These are phyloP conservation scores for Alnus glutinosa DNA, from an alignment of 306 rosid species.

Conservation along the genomic window DNA sequence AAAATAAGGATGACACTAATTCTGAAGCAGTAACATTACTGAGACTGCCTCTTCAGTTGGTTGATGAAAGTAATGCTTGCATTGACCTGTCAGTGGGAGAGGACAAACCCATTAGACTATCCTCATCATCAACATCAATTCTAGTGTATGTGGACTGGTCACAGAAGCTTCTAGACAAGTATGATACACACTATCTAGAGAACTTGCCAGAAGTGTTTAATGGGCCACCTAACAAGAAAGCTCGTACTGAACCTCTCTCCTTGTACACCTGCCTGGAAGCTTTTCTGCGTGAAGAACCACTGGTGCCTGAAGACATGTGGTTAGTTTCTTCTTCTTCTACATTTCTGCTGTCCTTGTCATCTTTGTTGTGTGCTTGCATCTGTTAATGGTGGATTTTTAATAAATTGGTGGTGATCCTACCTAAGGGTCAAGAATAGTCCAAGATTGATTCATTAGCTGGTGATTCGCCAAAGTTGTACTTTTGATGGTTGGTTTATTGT, in stretches of 20 bases:
- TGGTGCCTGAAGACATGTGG: constrained; percentile 99
- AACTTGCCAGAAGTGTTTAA: constrained; percentile 79
- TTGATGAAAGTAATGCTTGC: constrained; percentile 68
- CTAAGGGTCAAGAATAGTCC: neutral
- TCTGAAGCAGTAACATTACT: constrained; percentile 42
- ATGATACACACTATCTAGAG: constrained; percentile 68
- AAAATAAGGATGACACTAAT: constrained; percentile 43
- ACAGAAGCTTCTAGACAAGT: constrained; percentile 66
- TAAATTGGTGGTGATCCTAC: neutral
- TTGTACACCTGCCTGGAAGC: constrained; percentile 95
- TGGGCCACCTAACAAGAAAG: constrained; percentile 88
- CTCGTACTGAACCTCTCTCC: constrained; percentile 91
- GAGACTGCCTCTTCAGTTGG: constrained; percentile 72
- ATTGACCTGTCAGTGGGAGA: constrained; percentile 79
- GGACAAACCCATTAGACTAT: constrained; percentile 62
- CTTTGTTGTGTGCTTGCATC: neutral
- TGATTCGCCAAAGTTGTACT: neutral
- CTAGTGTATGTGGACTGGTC: constrained; percentile 85
- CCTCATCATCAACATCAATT: constrained; percentile 51
- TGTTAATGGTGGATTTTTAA: neutral
- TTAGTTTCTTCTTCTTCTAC: constrained; percentile 38
- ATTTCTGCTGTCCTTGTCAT: constrained; percentile 6
- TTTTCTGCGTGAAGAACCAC: constrained; percentile 95
- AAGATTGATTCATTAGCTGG: neutral
- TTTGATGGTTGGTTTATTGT: neutral